These are phyloP conservation scores for Kwoniella pini DNA, from an alignment of 768 basidiomycete species.

Conservation along the genomic window DNA sequence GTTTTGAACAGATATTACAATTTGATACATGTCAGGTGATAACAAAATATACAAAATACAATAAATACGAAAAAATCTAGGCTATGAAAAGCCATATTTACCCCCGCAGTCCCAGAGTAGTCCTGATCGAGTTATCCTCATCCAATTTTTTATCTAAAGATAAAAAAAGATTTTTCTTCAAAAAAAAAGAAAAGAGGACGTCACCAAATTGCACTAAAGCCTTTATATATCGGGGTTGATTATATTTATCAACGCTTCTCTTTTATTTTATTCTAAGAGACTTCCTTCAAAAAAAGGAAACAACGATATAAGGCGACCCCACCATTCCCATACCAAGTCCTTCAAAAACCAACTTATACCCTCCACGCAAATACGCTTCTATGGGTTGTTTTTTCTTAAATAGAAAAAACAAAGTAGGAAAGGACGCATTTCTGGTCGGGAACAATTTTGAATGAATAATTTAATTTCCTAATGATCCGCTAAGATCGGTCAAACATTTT, in stretches of 20 bases:
- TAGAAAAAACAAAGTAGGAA: slow-evolving; percentile 2
- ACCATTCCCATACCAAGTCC: slow-evolving; percentile 53
- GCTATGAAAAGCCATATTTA: slow-evolving; percentile 46
- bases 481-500: slow-evolving; percentile 37
- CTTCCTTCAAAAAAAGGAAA: slow-evolving; percentile 8
- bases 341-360: slow-evolving; percentile 23
- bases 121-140: slow-evolving; percentile 56
- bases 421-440: slow-evolving; percentile 56
- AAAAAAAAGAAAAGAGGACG: slow-evolving; percentile 29
- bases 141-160: slow-evolving; percentile 1
- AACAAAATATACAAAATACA: no score
- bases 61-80: slow-evolving; percentile 47
- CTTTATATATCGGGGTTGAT: slow-evolving; percentile 40
- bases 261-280: slow-evolving; percentile 1
- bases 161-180: slow-evolving; percentile 8
- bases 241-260: slow-evolving; percentile 21
- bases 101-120: slow-evolving; percentile 55
- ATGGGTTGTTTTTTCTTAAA: slow-evolving; percentile 13
- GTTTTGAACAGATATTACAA: no score
- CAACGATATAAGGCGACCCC: slow-evolving; percentile 47
- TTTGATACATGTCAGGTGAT: no score
- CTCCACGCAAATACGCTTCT: slow-evolving; percentile 46
- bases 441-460: slow-evolving; percentile 35
- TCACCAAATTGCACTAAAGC: slow-evolving; percentile 57
- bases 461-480: slow-evolving; percentile 45